These are phyloP conservation scores for Tolypocladium guangdongense DNA, from an alignment of 2,329 filamentous ascomycete genomes.

Conservation along the genomic window DNA sequence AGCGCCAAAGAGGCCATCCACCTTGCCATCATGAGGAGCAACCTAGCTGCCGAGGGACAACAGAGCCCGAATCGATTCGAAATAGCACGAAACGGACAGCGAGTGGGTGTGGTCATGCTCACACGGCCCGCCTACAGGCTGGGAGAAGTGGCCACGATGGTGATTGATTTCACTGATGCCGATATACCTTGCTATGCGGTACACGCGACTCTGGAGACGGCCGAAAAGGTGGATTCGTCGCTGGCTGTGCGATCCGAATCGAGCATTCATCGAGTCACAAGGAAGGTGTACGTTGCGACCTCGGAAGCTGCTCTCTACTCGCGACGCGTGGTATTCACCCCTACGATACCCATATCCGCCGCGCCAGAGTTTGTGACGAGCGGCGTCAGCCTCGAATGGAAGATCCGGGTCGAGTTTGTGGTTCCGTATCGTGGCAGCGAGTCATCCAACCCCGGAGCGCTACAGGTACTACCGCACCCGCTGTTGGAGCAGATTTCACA, in stretches of 20 bases:
- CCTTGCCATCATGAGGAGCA: slow-evolving; percentile 77
- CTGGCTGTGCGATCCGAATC: slow-evolving; percentile 77
- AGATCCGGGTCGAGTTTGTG: slow-evolving; percentile 83
- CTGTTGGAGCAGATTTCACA: slow-evolving; percentile 70
- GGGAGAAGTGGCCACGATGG: slow-evolving; percentile 75
- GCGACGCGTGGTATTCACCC: slow-evolving; percentile 65
- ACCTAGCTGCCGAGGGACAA: slow-evolving; percentile 53
- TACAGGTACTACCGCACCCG: slow-evolving; percentile 20
- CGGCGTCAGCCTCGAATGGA: slow-evolving; percentile 80
- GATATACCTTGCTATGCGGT: slow-evolving; percentile 79
- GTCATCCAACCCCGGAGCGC: slow-evolving; percentile 8
- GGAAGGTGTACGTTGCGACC: slow-evolving; percentile 65
- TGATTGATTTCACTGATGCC: slow-evolving; percentile 70
- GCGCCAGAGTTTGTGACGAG: slow-evolving; percentile 90
- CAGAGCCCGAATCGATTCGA: slow-evolving; percentile 90
- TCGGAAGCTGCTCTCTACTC: slow-evolving; percentile 79
- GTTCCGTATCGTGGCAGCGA: slow-evolving; percentile 46
- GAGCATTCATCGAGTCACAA: slow-evolving; percentile 77
- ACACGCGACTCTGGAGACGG: slow-evolving; percentile 73
- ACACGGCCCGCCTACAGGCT: slow-evolving; percentile 80
- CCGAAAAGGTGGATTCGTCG: slow-evolving; percentile 68
- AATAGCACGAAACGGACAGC: slow-evolving; percentile 82
- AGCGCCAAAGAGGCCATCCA: slow-evolving; percentile 81
- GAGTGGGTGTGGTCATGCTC: slow-evolving; percentile 84
- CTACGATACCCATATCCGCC: slow-evolving; percentile 70